These are phyloP conservation scores for Atalantia buxifolia DNA, from an alignment of 345 rosid species.

Conservation along the genomic window DNA sequence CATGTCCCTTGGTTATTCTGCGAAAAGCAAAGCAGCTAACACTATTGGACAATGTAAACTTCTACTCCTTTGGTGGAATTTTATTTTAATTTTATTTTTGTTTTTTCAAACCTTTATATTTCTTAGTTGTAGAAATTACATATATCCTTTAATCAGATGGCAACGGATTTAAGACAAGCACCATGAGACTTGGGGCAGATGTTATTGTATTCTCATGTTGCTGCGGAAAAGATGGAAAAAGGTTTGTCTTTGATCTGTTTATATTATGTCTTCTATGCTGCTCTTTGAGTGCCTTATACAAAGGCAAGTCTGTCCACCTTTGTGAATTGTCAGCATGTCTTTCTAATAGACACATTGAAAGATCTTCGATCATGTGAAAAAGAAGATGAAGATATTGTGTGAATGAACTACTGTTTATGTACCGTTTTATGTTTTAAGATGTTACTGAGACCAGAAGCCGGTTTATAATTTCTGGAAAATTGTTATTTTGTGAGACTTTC, in stretches of 20 bases:
- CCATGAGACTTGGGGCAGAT: conserved; percentile 99
- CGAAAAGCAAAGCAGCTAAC: conserved; percentile 75
- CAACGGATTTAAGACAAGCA: conserved; percentile 96
- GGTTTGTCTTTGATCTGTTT: conserved; percentile 37
- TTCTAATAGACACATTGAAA: background rate
- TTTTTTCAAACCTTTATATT: background rate
- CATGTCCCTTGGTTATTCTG: conserved; percentile 94
- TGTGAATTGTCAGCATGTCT: background rate
- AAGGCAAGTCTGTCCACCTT: background rate
- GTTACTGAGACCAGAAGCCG: background rate
- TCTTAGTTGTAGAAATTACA: background rate
- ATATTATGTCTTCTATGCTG: background rate
- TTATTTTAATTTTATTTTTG: too few relatives aligned
- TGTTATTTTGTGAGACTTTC: background rate
- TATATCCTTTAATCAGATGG: conserved; percentile 54
- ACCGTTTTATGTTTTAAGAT: background rate
- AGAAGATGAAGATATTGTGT: background rate
- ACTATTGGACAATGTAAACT: conserved; percentile 83
- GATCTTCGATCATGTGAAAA: background rate
- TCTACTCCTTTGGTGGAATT: background rate
- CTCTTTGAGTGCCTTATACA: background rate
- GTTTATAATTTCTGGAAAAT: background rate
- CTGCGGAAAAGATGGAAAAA: conserved; percentile 57
- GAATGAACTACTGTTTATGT: background rate
- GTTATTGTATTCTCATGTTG: conserved; percentile 92